These are phyloP conservation scores for Fusarium robinianum DNA, from an alignment of 2,329 filamentous ascomycete species.

Conservation along the genomic window DNA sequence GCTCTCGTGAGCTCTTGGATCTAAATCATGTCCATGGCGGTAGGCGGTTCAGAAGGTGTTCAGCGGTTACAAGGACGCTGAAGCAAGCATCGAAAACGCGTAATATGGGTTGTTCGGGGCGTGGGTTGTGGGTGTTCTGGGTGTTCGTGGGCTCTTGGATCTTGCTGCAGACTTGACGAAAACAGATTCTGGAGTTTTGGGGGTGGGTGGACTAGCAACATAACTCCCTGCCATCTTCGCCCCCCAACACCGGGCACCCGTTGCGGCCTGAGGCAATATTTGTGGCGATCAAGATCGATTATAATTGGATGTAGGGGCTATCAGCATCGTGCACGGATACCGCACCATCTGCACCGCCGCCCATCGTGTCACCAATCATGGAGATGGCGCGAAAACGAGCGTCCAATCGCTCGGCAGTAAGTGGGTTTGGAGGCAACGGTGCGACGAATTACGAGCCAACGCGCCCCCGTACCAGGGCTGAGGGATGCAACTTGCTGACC, in stretches of 20 bases:
- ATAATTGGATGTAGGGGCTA: conserved; percentile 24
- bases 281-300: not conserved
- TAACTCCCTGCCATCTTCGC: conserved; percentile 27
- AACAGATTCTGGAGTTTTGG: conserved; percentile 33
- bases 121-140: no score
- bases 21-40: conserved; percentile 38
- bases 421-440: conserved; percentile 5
- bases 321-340: conserved; percentile 28
- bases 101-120: no score
- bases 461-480: not conserved
- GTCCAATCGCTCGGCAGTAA: not conserved
- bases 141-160: conserved; percentile 21
- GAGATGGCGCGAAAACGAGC: not conserved
- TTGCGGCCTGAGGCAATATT: conserved; percentile 32
- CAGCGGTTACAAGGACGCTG: conserved; percentile 33
- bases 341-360: conserved; percentile 29
- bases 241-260: conserved; percentile 27
- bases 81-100: conserved; percentile 20
- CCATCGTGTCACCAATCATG: conserved; percentile 28
- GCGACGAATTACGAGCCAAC: conserved; percentile 10
- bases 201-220: conserved; percentile 37
- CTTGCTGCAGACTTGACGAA: conserved; percentile 31
- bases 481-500: conserved; percentile 11
- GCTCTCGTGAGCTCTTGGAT: conserved; percentile 35
- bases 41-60: conserved; percentile 12